phyloP scores from a whole-genome alignment of 768 basidiomycete species.

The Mycena indigotica region DNA sequence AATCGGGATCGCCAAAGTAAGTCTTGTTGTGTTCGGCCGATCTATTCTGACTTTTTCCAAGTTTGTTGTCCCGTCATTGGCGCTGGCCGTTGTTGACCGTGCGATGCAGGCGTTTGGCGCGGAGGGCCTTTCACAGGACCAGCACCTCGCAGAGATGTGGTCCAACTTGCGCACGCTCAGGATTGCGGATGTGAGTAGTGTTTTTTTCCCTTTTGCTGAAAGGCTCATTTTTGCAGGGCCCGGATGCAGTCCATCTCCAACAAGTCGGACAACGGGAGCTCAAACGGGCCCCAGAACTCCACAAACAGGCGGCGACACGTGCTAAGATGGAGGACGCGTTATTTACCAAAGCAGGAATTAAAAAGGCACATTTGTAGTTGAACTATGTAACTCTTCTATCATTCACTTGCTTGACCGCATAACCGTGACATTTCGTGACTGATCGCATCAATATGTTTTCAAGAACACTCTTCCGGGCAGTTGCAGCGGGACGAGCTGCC shows the following conservation, averaged over 20 bases:
- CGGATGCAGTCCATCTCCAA: constrained; percentile 92
- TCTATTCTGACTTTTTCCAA: constrained; percentile 35
- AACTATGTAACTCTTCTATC: constrained; percentile 8
- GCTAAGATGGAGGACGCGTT: constrained; percentile 64
- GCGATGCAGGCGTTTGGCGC: constrained; percentile 95
- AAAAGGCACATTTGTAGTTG: constrained; percentile 50
- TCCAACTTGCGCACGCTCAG: constrained; percentile 85
- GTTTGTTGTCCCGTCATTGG: constrained; percentile 95
- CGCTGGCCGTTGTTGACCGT: constrained; percentile 85
- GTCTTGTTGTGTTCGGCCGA: constrained; percentile 10
- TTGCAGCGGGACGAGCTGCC: constrained; percentile 23
- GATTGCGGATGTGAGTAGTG: constrained; percentile 70
- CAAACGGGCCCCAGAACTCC: constrained; percentile 68
- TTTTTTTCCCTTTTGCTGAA: constrained; percentile 4
- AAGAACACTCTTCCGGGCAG: too few species aligned
- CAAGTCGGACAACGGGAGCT: constrained; percentile 92
- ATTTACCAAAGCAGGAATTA: constrained; percentile 61
- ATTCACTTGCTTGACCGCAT: too few species aligned
- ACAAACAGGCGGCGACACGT: constrained; percentile 52
- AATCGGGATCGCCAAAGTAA: constrained; percentile 94
- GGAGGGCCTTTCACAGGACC: constrained; percentile 94
- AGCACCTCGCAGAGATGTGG: constrained; percentile 75
- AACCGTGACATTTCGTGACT: too few species aligned
- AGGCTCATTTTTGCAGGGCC: constrained; percentile 51
- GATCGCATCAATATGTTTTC: not conserved